Evolutionary conservation across 306 rosid genomes (phyloP), one percentile per base, ranked within the genome.

Genomic region (Vachellia collinsii): DNA sequence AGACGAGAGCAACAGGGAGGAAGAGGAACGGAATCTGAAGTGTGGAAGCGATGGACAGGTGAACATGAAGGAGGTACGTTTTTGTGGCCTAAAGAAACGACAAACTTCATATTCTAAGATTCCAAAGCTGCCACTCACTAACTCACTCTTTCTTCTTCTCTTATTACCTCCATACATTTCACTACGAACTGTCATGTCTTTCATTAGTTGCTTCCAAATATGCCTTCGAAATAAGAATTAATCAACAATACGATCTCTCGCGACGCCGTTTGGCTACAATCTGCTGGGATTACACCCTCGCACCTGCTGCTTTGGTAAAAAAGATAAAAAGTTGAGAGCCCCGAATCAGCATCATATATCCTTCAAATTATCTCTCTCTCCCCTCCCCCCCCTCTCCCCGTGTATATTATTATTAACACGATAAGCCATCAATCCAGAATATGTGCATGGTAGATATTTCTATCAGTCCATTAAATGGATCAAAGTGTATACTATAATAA

Each of bases 91-190:
- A 83, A 83, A 84, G 80, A 80, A 88, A 79, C 81, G 77, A 76
- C 84, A 84, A 67, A 65, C 66, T 81, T 86, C 69, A 51, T 79
- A 89, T 80, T 2, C 34, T 46, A 63, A 75, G 88, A 87, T 91
- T 87, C 94, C 87, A 41, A 80, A 51, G 76, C 85, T 81, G 83
- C 78, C 81, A 70, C 72, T 79, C 82, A 74, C 79, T 81, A 19
- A 23, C 46, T 65, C 79, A 43, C 36, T 46, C 74, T 69, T 74
- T 46, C 74, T 69, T 74, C 20, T 59, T 59, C 59, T 50, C 72
- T 47, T 63, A 61, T 43, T 61, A 63, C 5, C 3, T 23, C 54
- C 22, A 38, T 23, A 25, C 59, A 10, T 59, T 66, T 65, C 74
- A 51, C n/a, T 11, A 34, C 25, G 70, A 53, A 56, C 76, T 81